Conservation (phyloP, 2,329 filamentous ascomycete genomes). For the Stachybotrys chartarum region DNA sequence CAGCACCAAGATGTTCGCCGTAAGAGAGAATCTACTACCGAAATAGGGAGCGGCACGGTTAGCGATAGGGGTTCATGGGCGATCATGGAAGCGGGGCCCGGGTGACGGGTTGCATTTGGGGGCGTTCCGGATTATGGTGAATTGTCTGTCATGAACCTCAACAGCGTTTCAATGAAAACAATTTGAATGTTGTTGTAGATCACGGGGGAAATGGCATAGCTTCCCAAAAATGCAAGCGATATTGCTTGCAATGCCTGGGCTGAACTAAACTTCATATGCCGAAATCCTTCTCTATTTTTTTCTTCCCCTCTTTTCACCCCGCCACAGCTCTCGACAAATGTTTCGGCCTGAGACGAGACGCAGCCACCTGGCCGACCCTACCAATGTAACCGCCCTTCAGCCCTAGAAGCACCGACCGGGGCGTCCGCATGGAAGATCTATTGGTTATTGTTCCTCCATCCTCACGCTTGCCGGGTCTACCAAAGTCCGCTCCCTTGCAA, state of each 20-base stretch:
- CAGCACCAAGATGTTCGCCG: conserved; percentile 96
- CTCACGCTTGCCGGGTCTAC: background rate
- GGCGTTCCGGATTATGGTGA: conserved; percentile 33
- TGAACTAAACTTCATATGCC: too few relatives aligned
- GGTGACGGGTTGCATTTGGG: conserved; percentile 30
- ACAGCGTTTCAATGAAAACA: background rate
- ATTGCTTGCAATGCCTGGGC: too few relatives aligned
- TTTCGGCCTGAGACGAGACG: too few relatives aligned
- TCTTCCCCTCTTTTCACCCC: too few relatives aligned
- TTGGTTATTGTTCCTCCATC: background rate
- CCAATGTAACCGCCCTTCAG: too few relatives aligned
- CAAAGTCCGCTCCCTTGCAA: background rate
- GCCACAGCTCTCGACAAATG: too few relatives aligned
- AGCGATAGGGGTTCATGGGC: background rate
- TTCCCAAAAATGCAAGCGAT: too few relatives aligned
- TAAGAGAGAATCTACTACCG: conserved; percentile 63
- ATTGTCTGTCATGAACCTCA: conserved; percentile 20
- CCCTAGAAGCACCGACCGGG: background rate
- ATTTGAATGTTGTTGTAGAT: background rate
- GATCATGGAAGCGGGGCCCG: conserved; percentile 17
- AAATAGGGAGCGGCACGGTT: conserved; percentile 27
- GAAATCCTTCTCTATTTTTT: too few relatives aligned
- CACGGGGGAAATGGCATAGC: too few relatives aligned
- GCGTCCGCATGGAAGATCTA: background rate
- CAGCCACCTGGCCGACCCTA: too few relatives aligned